Percentiles rank a stretch among this genome's conserved stretches.
phyloP scores from a whole-genome alignment of 1,139 yeast species.

The Scheffersomyces lignicola region DNA sequence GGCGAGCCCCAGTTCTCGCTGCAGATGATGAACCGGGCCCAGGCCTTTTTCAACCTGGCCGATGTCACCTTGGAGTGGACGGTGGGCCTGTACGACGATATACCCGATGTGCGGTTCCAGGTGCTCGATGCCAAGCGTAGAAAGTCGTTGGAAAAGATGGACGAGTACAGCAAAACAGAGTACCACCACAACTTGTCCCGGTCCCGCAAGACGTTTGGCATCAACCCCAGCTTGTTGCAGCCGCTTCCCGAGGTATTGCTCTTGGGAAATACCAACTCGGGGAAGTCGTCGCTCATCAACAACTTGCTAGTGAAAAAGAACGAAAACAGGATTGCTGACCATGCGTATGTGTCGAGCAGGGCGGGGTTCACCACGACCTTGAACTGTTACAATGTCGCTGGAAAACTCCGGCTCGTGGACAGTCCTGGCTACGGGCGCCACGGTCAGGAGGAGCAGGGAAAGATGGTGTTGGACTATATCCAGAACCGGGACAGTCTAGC shows the following conservation, averaged over 20 bases:
- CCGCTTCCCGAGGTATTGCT: slow-evolving; percentile 68
- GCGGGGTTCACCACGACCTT: slow-evolving; percentile 81
- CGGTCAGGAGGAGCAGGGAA: slow-evolving; percentile 66
- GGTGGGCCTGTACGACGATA: slow-evolving; percentile 46
- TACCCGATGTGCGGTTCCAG: slow-evolving; percentile 57
- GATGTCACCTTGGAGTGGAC: slow-evolving; percentile 60
- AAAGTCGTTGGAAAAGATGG: slow-evolving; percentile 14
- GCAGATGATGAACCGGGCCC: slow-evolving; percentile 15
- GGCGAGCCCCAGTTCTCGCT: slow-evolving; percentile 8
- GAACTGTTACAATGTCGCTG: slow-evolving; percentile 69
- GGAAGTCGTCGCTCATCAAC: slow-evolving; percentile 77
- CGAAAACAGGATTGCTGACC: slow-evolving; percentile 25
- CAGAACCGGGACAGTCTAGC: slow-evolving; percentile 51
- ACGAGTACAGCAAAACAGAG: slow-evolving; percentile 21
- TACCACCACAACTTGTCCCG: slow-evolving; percentile 17
- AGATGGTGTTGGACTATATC: slow-evolving; percentile 63
- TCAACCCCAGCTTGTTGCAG: slow-evolving; percentile 26
- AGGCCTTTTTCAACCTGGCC: slow-evolving; percentile 44
- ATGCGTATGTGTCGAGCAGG: slow-evolving; percentile 56
- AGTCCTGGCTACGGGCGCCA: slow-evolving; percentile 84
- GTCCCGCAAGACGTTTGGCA: slow-evolving; percentile 29
- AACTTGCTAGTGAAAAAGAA: slow-evolving; percentile 39
- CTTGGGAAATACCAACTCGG: slow-evolving; percentile 81
- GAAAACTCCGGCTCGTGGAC: slow-evolving; percentile 66
- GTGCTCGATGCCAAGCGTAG: slow-evolving; percentile 22